Evolutionary conservation across 331 rosid genomes (phyloP).

Genomic region (Cydonia oblonga): DNA sequence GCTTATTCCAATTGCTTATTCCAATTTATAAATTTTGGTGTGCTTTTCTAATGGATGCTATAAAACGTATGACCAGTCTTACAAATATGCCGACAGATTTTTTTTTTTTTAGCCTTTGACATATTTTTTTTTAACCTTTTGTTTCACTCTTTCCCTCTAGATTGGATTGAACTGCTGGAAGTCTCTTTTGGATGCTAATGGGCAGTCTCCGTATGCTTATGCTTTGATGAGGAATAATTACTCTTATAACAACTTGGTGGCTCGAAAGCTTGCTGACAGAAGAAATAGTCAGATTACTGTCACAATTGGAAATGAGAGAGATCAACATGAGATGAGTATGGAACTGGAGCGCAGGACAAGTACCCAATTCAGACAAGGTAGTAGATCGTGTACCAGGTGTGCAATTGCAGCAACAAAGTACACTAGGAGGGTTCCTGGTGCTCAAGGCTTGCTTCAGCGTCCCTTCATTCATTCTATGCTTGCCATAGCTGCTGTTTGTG

Average conservation of each 20-base stretch:
- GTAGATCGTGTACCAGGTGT: constrained; percentile 59
- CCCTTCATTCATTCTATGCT: constrained; percentile 74
- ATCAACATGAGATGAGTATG: constrained; percentile 17
- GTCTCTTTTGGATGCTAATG: constrained; percentile 53
- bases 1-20: not conserved
- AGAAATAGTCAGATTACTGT: constrained; percentile 52
- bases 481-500: constrained; percentile 84
- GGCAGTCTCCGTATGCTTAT: constrained; percentile 61
- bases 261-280: constrained; percentile 49
- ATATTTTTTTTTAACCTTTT: not conserved
- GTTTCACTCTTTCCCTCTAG: constrained; percentile 22
- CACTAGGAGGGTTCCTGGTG: constrained; percentile 40
- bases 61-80: not conserved
- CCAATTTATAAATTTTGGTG: not conserved
- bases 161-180: constrained; percentile 76
- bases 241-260: constrained; percentile 55
- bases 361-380: constrained; percentile 18
- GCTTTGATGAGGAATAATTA: constrained; percentile 61
- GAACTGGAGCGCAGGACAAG: constrained; percentile 23
- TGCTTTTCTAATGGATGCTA: not conserved
- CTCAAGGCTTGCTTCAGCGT: constrained; percentile 51
- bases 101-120: not conserved
- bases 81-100: not conserved
- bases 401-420: constrained; percentile 33
- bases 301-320: constrained; percentile 39